phyloP scores from a whole-genome alignment of 1,139 yeast species.

The Petasospora rhodanensis region DNA sequence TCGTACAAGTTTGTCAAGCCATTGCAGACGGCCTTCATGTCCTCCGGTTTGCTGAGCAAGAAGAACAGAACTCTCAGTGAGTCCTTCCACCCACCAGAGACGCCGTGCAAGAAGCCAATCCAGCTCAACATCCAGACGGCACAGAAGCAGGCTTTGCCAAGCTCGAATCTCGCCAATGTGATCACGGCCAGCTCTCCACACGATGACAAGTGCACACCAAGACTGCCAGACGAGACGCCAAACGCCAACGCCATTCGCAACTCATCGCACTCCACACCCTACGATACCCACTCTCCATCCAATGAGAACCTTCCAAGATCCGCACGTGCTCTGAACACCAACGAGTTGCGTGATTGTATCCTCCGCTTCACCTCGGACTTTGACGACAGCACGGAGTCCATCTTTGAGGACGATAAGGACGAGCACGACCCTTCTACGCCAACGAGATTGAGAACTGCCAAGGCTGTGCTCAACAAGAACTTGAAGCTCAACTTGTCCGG shows the following conservation, averaged over 20 bases:
- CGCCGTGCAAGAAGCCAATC: slow-evolving; percentile 68
- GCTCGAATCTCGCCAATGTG: slow-evolving; percentile 26
- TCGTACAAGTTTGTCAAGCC: slow-evolving; percentile 76
- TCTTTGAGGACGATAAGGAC: slow-evolving; percentile 26
- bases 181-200: slow-evolving; percentile 27
- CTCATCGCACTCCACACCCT: slow-evolving; percentile 12
- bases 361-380: slow-evolving; percentile 33
- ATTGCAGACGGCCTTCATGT: slow-evolving; percentile 76
- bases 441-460: slow-evolving; percentile 22
- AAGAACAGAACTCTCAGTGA: slow-evolving; percentile 41
- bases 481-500: slow-evolving; percentile 17
- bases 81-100: slow-evolving; percentile 59
- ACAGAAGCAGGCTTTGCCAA: slow-evolving; percentile 18
- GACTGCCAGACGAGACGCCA: slow-evolving; percentile 8
- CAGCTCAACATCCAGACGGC: slow-evolving; percentile 22
- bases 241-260: slow-evolving; percentile 6
- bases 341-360: slow-evolving; percentile 32
- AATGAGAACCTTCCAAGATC: slow-evolving; percentile 24
- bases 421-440: slow-evolving; percentile 23
- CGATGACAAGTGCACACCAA: slow-evolving; percentile 25
- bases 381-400: slow-evolving; percentile 30
- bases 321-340: slow-evolving; percentile 31
- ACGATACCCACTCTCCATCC: slow-evolving; percentile 13
- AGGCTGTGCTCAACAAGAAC: slow-evolving; percentile 23
- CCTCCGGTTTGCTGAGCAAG: slow-evolving; percentile 73